phyloP scores from a whole-genome alignment of 2,329 filamentous ascomycete species.

The Truncatella angustata region DNA sequence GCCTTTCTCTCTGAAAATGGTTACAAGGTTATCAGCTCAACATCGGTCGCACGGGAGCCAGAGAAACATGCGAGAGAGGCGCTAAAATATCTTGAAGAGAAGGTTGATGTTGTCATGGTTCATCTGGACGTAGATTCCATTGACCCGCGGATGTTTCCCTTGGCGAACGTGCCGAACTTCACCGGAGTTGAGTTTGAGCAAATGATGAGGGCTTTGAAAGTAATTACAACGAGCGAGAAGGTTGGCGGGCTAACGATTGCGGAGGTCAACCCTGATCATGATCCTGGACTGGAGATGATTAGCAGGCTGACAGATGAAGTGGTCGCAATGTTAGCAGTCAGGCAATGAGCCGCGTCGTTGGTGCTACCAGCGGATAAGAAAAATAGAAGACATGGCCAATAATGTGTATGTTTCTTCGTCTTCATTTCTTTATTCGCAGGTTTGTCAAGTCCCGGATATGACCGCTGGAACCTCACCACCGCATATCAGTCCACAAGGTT shows the following conservation, averaged over 20 bases:
- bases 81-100: not conserved
- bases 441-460: too few species aligned
- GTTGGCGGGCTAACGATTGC: not conserved
- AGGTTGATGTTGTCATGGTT: conserved; percentile 4
- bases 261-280: conserved; percentile 6
- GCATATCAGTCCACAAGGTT: too few species aligned
- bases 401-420: too few species aligned
- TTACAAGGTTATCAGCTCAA: conserved; percentile 1
- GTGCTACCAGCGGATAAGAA: too few species aligned
- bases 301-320: not conserved
- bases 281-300: conserved; percentile 3
- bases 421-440: too few species aligned
- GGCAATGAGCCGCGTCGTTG: not conserved
- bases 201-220: conserved; percentile 4
- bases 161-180: conserved; percentile 6
- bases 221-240: conserved; percentile 1
- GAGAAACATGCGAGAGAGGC: not conserved
- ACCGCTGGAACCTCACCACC: too few species aligned
- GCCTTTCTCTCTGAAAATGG: not conserved
- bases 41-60: not conserved
- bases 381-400: too few species aligned
- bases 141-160: not conserved
- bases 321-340: not conserved
- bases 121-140: conserved; percentile 7
- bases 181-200: not conserved